Base-by-base conservation (phyloP, 495 filamentous ascomycete genomes). In the Monascus purpureus region DNA sequence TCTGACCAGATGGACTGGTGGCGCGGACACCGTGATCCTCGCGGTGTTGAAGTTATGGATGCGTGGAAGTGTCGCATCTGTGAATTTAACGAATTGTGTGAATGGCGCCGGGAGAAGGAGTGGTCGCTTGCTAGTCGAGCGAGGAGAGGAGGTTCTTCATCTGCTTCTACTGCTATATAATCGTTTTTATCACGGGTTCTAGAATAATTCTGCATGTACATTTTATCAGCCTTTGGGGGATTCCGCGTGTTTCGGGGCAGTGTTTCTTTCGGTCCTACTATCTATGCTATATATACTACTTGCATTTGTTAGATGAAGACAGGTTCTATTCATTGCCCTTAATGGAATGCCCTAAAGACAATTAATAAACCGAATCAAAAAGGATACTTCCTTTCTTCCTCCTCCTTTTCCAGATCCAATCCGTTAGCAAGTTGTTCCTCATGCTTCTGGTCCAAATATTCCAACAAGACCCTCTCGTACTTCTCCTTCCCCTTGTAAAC, bases 41-140 rank as follows among this genome's bases (percentile, higher is more conserved):
- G 68, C n/a, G 90, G 90, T 7, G 92, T 96, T 6, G 57, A 67
- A n/a, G 65, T 92, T 8, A 76, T 86, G 52, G 92, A 96, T 37
- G 82, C 82, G 0, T 93, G 77, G 65, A 97, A 97, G 55, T 97
- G 90, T 49, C 60, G 69, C 8, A 54, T 61, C 15, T 79, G 74
- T 33, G 71, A 76, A 31, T 79, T 79, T 40, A 59, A 53, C 14
- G 73, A 76, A 13, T 68, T 67, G 6, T 79, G 74, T 35, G 50
- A 48, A 17, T 79, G 74, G 74, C 46, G 73, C 20, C 68, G 72
- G 53, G 65, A 73, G 42, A 59, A 64, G 28, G 70, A 74, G 44
- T 59, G 55, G 44, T 48, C 49, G 20, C 43, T 43, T 32, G 58
- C 57, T 6, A 52, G 44, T 42, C 50, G 55, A 27, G 57, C 46